Evolutionary conservation across 192 early-diverging fungal species (phyloP).

Genomic region (Chytriomyces sp.): DNA sequence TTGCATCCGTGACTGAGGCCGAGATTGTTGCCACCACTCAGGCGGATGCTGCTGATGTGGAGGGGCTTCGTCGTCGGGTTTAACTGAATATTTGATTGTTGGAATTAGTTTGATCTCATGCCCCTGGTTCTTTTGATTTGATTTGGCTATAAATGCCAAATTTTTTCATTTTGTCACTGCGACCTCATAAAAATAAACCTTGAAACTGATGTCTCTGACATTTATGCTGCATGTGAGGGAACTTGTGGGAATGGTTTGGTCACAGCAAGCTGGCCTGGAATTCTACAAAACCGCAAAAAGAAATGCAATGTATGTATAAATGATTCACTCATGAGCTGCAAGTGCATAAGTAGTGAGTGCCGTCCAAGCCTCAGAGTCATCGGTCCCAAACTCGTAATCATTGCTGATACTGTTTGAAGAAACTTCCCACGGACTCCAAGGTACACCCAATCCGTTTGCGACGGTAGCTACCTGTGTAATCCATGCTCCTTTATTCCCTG

Average conservation of each 20-base stretch:
- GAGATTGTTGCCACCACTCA: neutral
- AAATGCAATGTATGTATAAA: too few relatives aligned
- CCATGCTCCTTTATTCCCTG: neutral
- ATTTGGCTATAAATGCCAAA: too few relatives aligned
- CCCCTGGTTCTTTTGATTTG: too few relatives aligned
- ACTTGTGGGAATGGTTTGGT: too few relatives aligned
- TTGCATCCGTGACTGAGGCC: neutral
- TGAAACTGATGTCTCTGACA: neutral
- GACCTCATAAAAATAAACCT: neutral
- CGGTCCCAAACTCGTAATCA: conserved; percentile 36
- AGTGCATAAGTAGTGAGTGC: neutral
- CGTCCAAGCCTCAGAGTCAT: conserved; percentile 2
- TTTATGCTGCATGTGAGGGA: too few relatives aligned
- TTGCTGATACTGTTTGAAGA: neutral
- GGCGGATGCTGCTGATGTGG: neutral
- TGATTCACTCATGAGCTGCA: neutral
- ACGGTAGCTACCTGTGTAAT: conserved; percentile 5
- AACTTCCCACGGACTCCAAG: conserved; percentile 30
- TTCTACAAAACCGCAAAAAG: neutral
- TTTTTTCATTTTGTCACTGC: neutral
- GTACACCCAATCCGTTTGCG: conserved; percentile 12
- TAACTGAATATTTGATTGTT: too few relatives aligned
- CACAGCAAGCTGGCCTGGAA: neutral
- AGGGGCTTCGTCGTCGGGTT: neutral
- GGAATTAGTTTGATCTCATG: too few relatives aligned